phyloP scores from a whole-genome alignment of 2,329 filamentous ascomycete genomes.

The Botrytis fragariae region DNA sequence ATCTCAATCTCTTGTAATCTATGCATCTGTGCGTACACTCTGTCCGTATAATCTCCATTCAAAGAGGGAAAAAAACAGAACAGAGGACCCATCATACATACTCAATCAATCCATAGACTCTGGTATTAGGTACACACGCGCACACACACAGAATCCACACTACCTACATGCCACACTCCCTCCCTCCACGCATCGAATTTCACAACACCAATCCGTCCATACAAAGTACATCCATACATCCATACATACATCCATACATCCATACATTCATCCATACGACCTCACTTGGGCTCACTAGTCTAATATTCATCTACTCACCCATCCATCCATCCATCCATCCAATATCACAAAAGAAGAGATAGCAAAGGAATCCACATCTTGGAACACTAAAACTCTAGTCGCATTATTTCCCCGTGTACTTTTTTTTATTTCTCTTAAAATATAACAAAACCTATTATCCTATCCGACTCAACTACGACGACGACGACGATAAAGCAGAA shows the following conservation, averaged over 20 bases:
- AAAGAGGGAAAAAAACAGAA: not conserved
- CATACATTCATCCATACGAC: not conserved
- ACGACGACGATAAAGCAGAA: not conserved
- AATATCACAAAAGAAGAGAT: not conserved
- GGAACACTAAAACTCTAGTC: not conserved
- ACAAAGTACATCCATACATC: no score
- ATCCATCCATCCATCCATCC: not conserved
- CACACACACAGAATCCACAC: not conserved
- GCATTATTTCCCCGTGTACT: not conserved
- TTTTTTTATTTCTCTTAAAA: not conserved
- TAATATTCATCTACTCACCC: not conserved
- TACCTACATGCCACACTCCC: not conserved
- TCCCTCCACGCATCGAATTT: not conserved
- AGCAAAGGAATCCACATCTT: not conserved
- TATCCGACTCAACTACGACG: not conserved
- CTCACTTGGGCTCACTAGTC: not conserved
- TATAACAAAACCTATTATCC: not conserved
- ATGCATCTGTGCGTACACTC: not conserved
- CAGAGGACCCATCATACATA: no score
- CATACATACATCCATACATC: not conserved
- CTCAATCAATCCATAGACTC: no score
- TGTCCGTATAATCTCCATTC: not conserved
- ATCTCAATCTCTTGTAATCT: slow-evolving; percentile 1
- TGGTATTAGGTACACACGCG: not conserved
- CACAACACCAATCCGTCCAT: not conserved